A percentile compares a stretch with the other conserved stretches of the same genome.
These are phyloP conservation scores for Annulohypoxylon stygium DNA, from an alignment of 495 filamentous ascomycete species.

Conservation along the genomic window DNA sequence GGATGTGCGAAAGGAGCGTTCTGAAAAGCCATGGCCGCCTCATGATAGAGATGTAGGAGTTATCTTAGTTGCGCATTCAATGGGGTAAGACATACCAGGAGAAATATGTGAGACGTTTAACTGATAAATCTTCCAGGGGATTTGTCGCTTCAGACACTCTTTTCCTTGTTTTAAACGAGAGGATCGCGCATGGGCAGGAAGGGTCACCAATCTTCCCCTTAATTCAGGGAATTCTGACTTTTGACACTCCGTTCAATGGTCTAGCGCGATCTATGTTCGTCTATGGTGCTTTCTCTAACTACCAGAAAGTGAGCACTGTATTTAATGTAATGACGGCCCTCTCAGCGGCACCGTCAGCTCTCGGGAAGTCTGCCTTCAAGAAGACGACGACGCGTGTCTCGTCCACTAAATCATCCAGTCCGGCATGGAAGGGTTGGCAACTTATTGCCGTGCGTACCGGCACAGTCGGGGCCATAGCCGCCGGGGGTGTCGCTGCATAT, in stretches of 20 bases:
- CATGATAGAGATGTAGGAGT: conserved; percentile 87
- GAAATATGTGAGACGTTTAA: not conserved
- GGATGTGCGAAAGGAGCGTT: conserved; percentile 80
- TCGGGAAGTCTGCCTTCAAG: conserved; percentile 63
- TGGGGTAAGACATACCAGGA: conserved; percentile 70
- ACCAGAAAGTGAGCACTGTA: conserved; percentile 79
- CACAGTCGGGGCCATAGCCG: conserved; percentile 86
- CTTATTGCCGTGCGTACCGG: conserved; percentile 87
- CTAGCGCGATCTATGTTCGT: conserved; percentile 91
- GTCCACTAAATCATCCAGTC: conserved; percentile 32
- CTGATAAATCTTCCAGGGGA: conserved; percentile 61
- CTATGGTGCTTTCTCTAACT: conserved; percentile 90
- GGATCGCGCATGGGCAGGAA: conserved; percentile 46
- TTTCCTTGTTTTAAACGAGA: conserved; percentile 65
- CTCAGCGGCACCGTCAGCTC: conserved; percentile 59
- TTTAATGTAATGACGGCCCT: conserved; percentile 76
- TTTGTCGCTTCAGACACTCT: conserved; percentile 92
- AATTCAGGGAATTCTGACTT: conserved; percentile 87
- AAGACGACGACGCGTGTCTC: conserved; percentile 43
- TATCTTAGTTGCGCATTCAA: conserved; percentile 89
- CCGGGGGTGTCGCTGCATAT: conserved; percentile 89
- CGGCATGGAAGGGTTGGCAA: conserved; percentile 76
- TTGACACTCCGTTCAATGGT: conserved; percentile 94
- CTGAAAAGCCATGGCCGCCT: conserved; percentile 82
- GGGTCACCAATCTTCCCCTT: conserved; percentile 67